Evolutionary conservation across 441 rosid genomes (phyloP).

Genomic region (Populus tomentosa): DNA sequence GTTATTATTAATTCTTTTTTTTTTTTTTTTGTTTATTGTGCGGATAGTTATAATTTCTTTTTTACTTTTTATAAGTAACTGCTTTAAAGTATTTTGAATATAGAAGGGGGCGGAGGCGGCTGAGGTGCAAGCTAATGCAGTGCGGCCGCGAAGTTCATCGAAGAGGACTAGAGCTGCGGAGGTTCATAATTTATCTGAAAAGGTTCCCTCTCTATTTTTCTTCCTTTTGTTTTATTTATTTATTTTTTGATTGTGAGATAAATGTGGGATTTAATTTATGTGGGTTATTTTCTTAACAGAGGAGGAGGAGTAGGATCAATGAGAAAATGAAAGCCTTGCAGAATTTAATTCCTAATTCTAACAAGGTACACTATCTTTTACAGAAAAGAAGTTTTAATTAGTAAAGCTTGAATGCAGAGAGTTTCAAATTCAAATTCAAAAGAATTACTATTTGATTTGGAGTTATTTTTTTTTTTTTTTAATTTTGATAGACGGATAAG

Average conservation of each 20-base stretch:
- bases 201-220: constrained; percentile 11
- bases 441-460: background rate
- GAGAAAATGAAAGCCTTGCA: constrained; percentile 97
- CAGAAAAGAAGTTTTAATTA: background rate
- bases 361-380: constrained; percentile 46
- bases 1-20: background rate
- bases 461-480: background rate
- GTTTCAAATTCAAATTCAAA: background rate
- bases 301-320: constrained; percentile 87
- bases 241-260: too few relatives aligned
- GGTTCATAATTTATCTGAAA: constrained; percentile 81
- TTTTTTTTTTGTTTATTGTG: background rate
- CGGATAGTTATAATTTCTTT: background rate
- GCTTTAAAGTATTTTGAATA: background rate
- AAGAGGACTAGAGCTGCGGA: constrained; percentile 83
- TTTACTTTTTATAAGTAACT: background rate
- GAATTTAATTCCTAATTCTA: constrained; percentile 84
- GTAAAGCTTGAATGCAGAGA: background rate
- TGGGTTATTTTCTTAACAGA: constrained; percentile 32
- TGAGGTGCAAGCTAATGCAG: constrained; percentile 29
- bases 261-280: background rate
- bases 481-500: constrained; percentile 57
- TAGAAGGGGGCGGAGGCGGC: constrained; percentile 36
- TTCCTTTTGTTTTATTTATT: background rate
- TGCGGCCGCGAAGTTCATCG: constrained; percentile 42